A percentile compares a stretch with the other conserved stretches of the same genome.
Conservation (phyloP, 192 early-diverging fungal species). For the Dimargaris verticillata region DNA sequence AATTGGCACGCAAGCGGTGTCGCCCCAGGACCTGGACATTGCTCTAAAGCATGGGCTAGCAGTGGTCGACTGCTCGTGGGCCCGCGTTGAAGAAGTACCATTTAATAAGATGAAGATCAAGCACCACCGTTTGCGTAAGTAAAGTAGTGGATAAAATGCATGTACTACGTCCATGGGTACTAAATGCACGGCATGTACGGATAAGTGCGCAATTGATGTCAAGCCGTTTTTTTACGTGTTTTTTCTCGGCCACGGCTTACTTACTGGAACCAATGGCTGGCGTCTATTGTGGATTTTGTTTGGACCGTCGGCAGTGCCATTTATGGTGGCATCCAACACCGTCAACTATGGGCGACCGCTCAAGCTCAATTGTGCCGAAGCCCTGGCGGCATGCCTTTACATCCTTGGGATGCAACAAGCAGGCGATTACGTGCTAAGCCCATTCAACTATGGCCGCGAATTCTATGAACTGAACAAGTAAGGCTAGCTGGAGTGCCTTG, state of each 20-base stretch:
- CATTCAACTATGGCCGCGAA: constrained; percentile 92
- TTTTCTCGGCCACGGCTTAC: neutral
- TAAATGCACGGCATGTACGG: too few relatives aligned
- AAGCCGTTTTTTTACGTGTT: too few relatives aligned
- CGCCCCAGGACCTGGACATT: constrained; percentile 64
- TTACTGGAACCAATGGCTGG: neutral
- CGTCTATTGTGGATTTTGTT: neutral
- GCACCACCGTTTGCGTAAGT: constrained; percentile 69
- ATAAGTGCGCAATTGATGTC: too few relatives aligned
- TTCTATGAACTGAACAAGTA: constrained; percentile 80
- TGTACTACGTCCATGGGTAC: too few relatives aligned
- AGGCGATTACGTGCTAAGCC: constrained; percentile 58
- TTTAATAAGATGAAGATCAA: constrained; percentile 71
- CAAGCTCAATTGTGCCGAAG: constrained; percentile 95
- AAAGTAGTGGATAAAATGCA: neutral
- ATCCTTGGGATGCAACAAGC: constrained; percentile 62
- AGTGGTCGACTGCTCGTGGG: constrained; percentile 98
- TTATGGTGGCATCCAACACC: constrained; percentile 87
- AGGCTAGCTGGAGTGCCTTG: constrained; percentile 2
- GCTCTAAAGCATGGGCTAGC: constrained; percentile 63
- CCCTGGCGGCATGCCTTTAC: constrained; percentile 83
- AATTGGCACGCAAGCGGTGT: constrained; percentile 71
- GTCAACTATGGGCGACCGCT: constrained; percentile 95
- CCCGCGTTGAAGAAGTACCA: constrained; percentile 82
- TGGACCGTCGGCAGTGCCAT: constrained; percentile 47